Conservation (phyloP, 306 rosid species). For the Styphnolobium japonicum region DNA sequence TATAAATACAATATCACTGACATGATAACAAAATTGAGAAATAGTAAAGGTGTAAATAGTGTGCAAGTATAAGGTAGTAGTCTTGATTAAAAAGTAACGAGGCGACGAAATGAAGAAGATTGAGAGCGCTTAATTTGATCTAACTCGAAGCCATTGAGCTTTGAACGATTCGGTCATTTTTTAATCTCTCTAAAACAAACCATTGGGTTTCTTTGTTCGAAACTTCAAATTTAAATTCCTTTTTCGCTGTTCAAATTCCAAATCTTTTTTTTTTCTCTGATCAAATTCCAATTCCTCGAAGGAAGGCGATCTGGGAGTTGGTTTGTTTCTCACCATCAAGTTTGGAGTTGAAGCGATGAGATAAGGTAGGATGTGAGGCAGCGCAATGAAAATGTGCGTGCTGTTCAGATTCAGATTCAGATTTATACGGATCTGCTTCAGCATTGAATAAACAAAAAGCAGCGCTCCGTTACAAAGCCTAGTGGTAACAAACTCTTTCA, state of each 20-base stretch:
- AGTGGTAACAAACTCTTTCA: too few relatives aligned
- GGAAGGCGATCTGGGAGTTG: too few relatives aligned
- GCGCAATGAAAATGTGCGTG: background rate
- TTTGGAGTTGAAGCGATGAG: too few relatives aligned
- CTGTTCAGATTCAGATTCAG: background rate
- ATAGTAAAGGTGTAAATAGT: constrained; percentile 29
- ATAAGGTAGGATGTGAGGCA: too few relatives aligned
- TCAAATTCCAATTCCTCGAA: background rate
- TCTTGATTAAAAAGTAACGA: background rate
- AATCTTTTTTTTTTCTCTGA: constrained; percentile 15
- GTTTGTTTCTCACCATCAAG: too few relatives aligned
- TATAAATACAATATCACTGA: too few relatives aligned
- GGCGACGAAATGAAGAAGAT: background rate
- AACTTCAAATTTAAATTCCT: too few relatives aligned
- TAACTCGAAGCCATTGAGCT: constrained; percentile 22
- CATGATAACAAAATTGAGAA: background rate
- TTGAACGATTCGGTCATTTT: constrained; percentile 37
- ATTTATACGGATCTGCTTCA: constrained; percentile 90
- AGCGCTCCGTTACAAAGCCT: background rate
- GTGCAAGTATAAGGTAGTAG: background rate
- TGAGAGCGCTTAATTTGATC: constrained; percentile 31
- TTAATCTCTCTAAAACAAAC: too few relatives aligned
- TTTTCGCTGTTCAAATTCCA: too few relatives aligned
- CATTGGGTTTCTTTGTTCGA: background rate
- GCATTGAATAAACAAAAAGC: constrained; percentile 50